Conservation (phyloP, 345 rosid species). For the Arabis hirsuta region DNA sequence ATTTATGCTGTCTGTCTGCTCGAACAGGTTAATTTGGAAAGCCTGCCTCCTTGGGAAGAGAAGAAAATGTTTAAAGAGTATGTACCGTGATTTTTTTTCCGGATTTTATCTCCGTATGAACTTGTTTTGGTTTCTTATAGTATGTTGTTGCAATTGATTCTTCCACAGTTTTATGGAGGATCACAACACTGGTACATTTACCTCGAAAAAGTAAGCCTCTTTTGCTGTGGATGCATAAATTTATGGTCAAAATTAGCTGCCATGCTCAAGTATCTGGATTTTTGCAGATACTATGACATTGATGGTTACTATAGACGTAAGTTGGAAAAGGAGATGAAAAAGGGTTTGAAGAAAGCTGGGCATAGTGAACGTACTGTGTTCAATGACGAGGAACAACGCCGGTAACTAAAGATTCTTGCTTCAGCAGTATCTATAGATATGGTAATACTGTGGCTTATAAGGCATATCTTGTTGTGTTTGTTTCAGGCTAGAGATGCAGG, state of each 20-base stretch:
- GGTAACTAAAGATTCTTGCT: slow-evolving; percentile 51
- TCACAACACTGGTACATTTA: slow-evolving; percentile 94
- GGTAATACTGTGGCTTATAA: neutral
- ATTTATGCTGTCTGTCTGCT: neutral
- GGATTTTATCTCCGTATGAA: neutral
- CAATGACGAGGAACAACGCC: slow-evolving; percentile 91
- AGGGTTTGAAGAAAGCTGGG: slow-evolving; percentile 67
- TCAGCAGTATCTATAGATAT: neutral
- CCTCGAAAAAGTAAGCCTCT: slow-evolving; percentile 87
- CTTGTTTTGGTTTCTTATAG: slow-evolving; percentile 6
- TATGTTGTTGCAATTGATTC: slow-evolving; percentile 6
- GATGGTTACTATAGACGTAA: slow-evolving; percentile 79
- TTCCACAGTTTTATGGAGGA: slow-evolving; percentile 92
- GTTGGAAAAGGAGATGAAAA: slow-evolving; percentile 72
- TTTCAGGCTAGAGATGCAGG: slow-evolving; percentile 75
- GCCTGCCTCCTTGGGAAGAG: slow-evolving; percentile 96
- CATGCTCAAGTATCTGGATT: neutral
- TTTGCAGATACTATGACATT: slow-evolving; percentile 77
- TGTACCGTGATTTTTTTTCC: slow-evolving; percentile 27
- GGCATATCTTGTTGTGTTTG: slow-evolving; percentile 25
- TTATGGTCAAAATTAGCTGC: slow-evolving; percentile 3
- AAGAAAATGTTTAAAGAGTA: slow-evolving; percentile 93
- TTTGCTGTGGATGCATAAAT: neutral
- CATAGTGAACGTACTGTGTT: slow-evolving; percentile 78
- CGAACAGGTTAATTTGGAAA: slow-evolving; percentile 81